Evolutionary conservation across 345 rosid species (phyloP).

Genomic region (Clausena lansium): DNA sequence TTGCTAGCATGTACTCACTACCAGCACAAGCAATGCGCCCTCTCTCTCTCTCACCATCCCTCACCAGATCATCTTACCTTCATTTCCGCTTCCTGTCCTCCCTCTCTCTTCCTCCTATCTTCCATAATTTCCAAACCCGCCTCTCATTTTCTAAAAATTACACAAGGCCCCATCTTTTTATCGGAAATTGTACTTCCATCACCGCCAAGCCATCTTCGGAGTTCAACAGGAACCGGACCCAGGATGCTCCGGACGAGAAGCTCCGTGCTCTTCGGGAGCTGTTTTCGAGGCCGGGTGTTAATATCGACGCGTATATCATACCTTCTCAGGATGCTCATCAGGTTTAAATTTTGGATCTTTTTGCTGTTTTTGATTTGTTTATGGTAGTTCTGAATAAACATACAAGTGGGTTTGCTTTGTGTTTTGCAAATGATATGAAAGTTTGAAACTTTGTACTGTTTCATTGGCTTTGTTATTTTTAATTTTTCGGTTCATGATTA

Average conservation of each 20-base stretch:
- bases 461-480: not conserved
- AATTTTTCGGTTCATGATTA: not conserved
- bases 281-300: constrained; percentile 66
- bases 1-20: constrained; percentile 33
- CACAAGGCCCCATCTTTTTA: constrained; percentile 23
- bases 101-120: constrained; percentile 38
- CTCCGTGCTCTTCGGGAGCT: constrained; percentile 61
- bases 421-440: not conserved
- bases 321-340: constrained; percentile 99
- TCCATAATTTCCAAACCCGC: constrained; percentile 27
- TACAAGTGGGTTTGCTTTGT: not conserved
- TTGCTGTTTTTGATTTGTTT: not conserved
- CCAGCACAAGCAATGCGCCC: constrained; percentile 49
- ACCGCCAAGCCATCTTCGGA: constrained; percentile 80
- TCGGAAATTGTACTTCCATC: constrained; percentile 52
- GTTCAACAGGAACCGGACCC: constrained; percentile 35
- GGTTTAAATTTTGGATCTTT: constrained; percentile 33
- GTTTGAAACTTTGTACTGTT: not conserved
- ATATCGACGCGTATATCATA: constrained; percentile 86
- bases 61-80: constrained; percentile 31
- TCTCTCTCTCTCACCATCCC: constrained; percentile 39
- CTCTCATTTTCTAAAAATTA: constrained; percentile 22
- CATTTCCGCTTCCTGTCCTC: constrained; percentile 31
- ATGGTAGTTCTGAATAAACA: not conserved
- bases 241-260: constrained; percentile 61